phyloP scores from a whole-genome alignment of 2,329 filamentous ascomycete genomes.

The Apiospora kogelbergensis region DNA sequence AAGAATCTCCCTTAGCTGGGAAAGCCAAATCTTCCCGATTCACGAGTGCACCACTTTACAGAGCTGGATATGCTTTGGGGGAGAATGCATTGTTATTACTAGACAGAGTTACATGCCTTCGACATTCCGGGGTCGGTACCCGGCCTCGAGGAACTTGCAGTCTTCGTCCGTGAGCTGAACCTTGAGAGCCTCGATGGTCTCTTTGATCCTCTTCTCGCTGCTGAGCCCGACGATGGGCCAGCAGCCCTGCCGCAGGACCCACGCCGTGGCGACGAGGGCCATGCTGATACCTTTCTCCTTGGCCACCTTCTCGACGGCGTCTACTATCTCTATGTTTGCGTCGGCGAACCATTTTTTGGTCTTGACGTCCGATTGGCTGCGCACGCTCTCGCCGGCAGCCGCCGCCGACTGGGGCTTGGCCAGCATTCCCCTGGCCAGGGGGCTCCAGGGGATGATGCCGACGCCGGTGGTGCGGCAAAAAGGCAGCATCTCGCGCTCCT shows the following conservation, averaged over 20 bases:
- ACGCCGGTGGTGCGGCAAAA: slow-evolving; percentile 37
- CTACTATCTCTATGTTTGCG: slow-evolving; percentile 37
- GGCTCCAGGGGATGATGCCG: slow-evolving; percentile 33
- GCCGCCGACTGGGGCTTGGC: slow-evolving; percentile 24
- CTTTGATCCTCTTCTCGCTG: slow-evolving; percentile 53
- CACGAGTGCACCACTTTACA: no score
- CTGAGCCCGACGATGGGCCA: slow-evolving; percentile 56
- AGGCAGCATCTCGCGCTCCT: slow-evolving; percentile 44
- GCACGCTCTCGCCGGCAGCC: slow-evolving; percentile 20
- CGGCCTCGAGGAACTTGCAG: slow-evolving; percentile 52
- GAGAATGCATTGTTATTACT: no score
- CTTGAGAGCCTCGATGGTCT: slow-evolving; percentile 44
- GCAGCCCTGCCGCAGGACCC: slow-evolving; percentile 47
- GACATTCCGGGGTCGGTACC: slow-evolving; percentile 48
- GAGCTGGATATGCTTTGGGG: no score
- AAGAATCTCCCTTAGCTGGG: no score
- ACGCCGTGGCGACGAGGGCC: slow-evolving; percentile 59
- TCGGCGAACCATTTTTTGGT: slow-evolving; percentile 39
- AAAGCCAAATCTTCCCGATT: no score
- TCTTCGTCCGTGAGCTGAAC: slow-evolving; percentile 52
- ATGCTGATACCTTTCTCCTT: slow-evolving; percentile 53
- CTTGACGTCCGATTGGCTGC: slow-evolving; percentile 35
- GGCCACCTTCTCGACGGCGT: slow-evolving; percentile 23
- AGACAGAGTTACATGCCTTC: slow-evolving; percentile 24
- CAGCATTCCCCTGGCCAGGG: slow-evolving; percentile 26